Conservation (phyloP, 2,329 filamentous ascomycete genomes). For the Neofusicoccum laricinum region DNA sequence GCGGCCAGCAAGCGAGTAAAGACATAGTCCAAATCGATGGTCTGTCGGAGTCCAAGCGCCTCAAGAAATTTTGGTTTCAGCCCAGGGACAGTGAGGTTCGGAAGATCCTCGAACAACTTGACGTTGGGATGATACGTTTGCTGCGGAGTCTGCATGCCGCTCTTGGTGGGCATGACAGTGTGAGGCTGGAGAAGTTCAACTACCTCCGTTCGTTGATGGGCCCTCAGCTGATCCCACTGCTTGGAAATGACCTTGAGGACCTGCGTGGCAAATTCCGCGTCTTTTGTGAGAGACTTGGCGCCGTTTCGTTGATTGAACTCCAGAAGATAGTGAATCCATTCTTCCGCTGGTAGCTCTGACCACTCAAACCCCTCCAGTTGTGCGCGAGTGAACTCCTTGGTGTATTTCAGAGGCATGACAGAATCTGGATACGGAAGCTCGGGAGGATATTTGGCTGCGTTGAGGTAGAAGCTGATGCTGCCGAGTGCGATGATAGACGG, state of each 20-base stretch:
- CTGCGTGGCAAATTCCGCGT: constrained; percentile 69
- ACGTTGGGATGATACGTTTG: constrained; percentile 94
- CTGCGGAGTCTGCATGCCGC: constrained; percentile 79
- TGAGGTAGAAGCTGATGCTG: constrained; percentile 77
- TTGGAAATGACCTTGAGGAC: constrained; percentile 81
- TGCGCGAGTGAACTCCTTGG: constrained; percentile 61
- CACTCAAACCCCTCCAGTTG: constrained; percentile 82
- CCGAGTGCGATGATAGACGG: constrained; percentile 63
- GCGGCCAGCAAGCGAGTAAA: constrained; percentile 66
- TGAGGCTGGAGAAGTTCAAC: constrained; percentile 62
- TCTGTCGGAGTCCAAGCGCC: constrained; percentile 87
- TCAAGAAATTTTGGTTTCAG: constrained; percentile 89
- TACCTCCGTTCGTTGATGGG: constrained; percentile 63
- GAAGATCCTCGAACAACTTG: constrained; percentile 90
- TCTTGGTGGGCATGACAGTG: constrained; percentile 82
- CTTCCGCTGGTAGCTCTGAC: constrained; percentile 77
- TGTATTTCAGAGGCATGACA: constrained; percentile 74
- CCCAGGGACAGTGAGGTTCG: constrained; percentile 68
- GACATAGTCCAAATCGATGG: constrained; percentile 88
- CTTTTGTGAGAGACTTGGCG: constrained; percentile 66
- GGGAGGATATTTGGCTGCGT: constrained; percentile 66
- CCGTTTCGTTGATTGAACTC: constrained; percentile 13
- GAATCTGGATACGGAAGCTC: constrained; percentile 12
- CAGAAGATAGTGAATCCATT: constrained; percentile 68
- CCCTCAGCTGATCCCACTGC: constrained; percentile 79